Conservation (phyloP, 106 monocot species). For the Agapanthus africanus region DNA sequence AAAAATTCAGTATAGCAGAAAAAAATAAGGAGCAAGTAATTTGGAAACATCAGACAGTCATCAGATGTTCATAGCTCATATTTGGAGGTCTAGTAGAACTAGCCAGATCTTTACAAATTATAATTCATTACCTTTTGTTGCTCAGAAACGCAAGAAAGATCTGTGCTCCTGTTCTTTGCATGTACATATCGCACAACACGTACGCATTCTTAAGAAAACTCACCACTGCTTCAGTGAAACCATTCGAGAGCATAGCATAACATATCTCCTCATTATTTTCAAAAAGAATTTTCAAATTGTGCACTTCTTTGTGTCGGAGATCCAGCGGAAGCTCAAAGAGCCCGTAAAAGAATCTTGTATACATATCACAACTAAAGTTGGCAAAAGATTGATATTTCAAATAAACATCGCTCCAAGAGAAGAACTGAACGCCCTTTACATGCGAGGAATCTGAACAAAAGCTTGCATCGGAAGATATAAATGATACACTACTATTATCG, state of each 20-base stretch:
- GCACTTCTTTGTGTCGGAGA: constrained; percentile 34
- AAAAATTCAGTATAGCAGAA: constrained; percentile 5
- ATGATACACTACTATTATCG: constrained; percentile 43
- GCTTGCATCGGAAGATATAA: constrained; percentile 40
- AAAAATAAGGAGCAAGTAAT: background rate
- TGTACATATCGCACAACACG: constrained; percentile 30
- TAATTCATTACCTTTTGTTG: constrained; percentile 44
- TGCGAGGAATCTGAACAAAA: constrained; percentile 44
- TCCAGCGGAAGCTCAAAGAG: constrained; percentile 44
- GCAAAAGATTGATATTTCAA: constrained; percentile 41
- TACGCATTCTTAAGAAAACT: constrained; percentile 43
- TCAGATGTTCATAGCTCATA: background rate
- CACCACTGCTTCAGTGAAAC: constrained; percentile 54
- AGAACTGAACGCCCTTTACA: constrained; percentile 21
- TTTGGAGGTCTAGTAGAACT: background rate
- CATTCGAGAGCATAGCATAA: constrained; percentile 50
- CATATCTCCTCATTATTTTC: constrained; percentile 23
- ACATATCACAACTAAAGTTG: constrained; percentile 46
- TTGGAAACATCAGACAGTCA: background rate
- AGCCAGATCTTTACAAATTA: constrained; percentile 4
- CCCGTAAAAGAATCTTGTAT: constrained; percentile 44
- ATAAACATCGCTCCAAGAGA: constrained; percentile 56
- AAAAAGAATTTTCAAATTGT: constrained; percentile 41
- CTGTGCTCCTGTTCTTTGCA: constrained; percentile 41
- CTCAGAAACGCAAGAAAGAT: constrained; percentile 53